phyloP scores from a whole-genome alignment of 805 yeast genomes.

The Clavispora fructus region DNA sequence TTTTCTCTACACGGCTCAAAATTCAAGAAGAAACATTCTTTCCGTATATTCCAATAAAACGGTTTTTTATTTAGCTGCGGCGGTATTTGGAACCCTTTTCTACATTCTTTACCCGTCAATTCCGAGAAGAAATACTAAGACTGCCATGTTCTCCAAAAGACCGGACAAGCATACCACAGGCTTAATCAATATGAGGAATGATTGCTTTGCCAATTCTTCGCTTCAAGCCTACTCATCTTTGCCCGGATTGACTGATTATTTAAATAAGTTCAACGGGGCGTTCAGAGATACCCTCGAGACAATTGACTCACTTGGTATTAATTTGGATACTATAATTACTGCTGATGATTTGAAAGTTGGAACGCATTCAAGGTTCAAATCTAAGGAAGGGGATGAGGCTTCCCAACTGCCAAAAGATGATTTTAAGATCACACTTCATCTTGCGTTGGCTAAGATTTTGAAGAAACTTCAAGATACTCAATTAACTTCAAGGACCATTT shows the following conservation, averaged over 20 bases:
- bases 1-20: neutral
- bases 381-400: neutral
- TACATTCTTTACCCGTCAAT: conserved; percentile 1
- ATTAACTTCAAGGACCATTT: conserved; percentile 45
- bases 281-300: conserved; percentile 20
- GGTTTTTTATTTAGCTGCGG: neutral
- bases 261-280: conserved; percentile 37
- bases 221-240: conserved; percentile 71
- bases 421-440: conserved; percentile 49
- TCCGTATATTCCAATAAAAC: neutral
- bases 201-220: conserved; percentile 89
- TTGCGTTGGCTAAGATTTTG: conserved; percentile 48
- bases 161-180: conserved; percentile 80
- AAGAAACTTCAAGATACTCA: conserved; percentile 60
- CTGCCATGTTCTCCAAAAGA: conserved; percentile 43
- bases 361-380: conserved; percentile 8
- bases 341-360: conserved; percentile 14
- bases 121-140: neutral
- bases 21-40: neutral
- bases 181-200: conserved; percentile 72
- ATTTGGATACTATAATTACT: conserved; percentile 10
- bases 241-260: conserved; percentile 53
- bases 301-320: conserved; percentile 5
- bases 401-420: conserved; percentile 6
- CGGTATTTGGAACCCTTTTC: neutral